phyloP scores from a whole-genome alignment of 768 basidiomycete species.

The Phanerochaete carnosa region DNA sequence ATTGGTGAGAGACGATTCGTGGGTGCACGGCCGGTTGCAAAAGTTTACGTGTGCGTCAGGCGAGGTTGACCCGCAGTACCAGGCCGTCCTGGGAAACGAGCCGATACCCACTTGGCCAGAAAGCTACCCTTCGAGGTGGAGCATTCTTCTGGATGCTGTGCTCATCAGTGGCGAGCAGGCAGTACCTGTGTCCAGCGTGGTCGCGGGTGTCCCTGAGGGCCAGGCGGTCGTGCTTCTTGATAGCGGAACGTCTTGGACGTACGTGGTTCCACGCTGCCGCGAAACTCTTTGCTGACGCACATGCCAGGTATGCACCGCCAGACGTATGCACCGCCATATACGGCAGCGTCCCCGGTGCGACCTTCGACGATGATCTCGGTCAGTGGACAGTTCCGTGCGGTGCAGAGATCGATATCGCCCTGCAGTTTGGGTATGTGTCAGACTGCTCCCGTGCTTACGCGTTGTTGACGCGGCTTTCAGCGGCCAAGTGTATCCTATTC shows the following conservation, averaged over 20 bases:
- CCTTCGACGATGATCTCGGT: constrained; percentile 45
- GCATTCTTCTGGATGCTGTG: constrained; percentile 69
- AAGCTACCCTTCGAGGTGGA: constrained; percentile 66
- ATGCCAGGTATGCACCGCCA: constrained; percentile 60
- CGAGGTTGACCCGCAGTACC: constrained; percentile 63
- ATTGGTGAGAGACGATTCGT: constrained; percentile 48
- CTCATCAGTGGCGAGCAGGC: constrained; percentile 50
- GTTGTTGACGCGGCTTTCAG: constrained; percentile 31
- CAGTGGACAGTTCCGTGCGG: constrained; percentile 77
- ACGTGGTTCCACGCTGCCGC: constrained; percentile 23
- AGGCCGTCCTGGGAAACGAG: constrained; percentile 50
- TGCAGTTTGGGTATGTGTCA: constrained; percentile 66
- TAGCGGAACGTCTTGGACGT: constrained; percentile 82
- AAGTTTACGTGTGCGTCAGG: constrained; percentile 34
- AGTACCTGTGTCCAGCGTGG: constrained; percentile 49
- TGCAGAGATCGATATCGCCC: constrained; percentile 71
- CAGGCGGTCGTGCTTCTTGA: constrained; percentile 77
- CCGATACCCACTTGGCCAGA: constrained; percentile 75
- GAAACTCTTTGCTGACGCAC: background rate
- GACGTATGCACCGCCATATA: constrained; percentile 71
- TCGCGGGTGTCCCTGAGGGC: constrained; percentile 57
- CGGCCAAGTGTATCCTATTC: constrained; percentile 70
- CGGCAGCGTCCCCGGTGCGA: constrained; percentile 58
- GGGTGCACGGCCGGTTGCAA: background rate
- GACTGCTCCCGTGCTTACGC: background rate